Conservation (phyloP, 1,284 basidiomycete genomes). For the Trametes pubescens region DNA sequence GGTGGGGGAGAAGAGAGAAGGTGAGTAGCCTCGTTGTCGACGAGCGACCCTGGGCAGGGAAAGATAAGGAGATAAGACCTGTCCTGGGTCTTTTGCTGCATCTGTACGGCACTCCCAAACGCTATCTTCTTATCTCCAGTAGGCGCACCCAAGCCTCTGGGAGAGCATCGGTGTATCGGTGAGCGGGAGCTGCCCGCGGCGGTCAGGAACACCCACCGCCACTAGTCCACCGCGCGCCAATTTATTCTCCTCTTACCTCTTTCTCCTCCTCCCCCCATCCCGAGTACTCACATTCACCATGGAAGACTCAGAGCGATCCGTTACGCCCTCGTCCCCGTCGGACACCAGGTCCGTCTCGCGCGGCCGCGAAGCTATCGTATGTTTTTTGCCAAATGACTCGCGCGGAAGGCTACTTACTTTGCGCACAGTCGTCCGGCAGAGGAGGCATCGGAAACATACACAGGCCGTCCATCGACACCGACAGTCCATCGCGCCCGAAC, state of each 20-base stretch:
- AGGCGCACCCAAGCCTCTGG: not conserved
- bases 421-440: conserved; percentile 61
- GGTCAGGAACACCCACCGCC: conserved; percentile 4
- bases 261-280: conserved; percentile 7
- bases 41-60: not conserved
- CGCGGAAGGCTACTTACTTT: conserved; percentile 4
- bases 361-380: conserved; percentile 42
- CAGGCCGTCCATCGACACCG: conserved; percentile 50
- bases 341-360: conserved; percentile 41
- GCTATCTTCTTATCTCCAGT: conserved; percentile 10
- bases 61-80: conserved; percentile 34
- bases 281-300: conserved; percentile 12
- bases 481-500: conserved; percentile 48
- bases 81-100: not conserved
- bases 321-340: conserved; percentile 19
- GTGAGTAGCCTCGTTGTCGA: conserved; percentile 36
- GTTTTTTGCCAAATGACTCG: conserved; percentile 16
- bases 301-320: conserved; percentile 25
- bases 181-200: not conserved
- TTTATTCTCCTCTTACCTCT: conserved; percentile 8
- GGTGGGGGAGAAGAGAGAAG: conserved; percentile 28
- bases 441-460: conserved; percentile 76
- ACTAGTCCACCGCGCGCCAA: conserved; percentile 12
- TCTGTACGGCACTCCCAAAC: not conserved
- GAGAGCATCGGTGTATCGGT: not conserved